phyloP scores from a whole-genome alignment of 2,329 filamentous ascomycete genomes.

The Nannizzia gypsea region DNA sequence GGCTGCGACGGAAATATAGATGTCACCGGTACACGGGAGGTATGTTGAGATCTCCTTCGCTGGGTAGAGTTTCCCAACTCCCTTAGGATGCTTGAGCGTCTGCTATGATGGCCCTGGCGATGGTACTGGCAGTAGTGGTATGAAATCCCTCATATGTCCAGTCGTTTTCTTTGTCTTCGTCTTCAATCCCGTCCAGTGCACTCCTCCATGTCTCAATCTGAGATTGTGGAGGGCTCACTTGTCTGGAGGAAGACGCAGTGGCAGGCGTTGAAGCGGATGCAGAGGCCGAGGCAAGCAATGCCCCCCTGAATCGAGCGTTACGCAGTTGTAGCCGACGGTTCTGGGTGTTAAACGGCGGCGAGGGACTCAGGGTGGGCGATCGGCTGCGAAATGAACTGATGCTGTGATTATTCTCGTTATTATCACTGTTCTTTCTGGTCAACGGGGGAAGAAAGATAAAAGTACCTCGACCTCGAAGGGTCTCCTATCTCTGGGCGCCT shows the following conservation, averaged over 20 bases:
- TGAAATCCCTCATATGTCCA: neutral
- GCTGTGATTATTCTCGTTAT: too few species aligned
- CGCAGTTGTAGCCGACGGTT: slow-evolving; percentile 21
- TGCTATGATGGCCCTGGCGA: slow-evolving; percentile 5
- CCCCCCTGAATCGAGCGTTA: slow-evolving; percentile 21
- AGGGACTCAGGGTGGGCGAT: slow-evolving; percentile 7
- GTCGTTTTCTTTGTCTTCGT: slow-evolving; percentile 14
- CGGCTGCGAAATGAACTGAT: neutral
- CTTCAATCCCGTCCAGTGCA: slow-evolving; percentile 13
- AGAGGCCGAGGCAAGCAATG: slow-evolving; percentile 13
- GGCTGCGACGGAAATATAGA: slow-evolving; percentile 15
- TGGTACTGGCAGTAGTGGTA: neutral
- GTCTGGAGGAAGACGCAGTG: slow-evolving; percentile 5
- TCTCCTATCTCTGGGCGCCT: neutral
- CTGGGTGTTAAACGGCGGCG: slow-evolving; percentile 14
- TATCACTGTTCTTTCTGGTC: neutral
- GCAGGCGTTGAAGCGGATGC: slow-evolving; percentile 6
- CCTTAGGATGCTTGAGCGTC: slow-evolving; percentile 20
- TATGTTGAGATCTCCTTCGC: slow-evolving; percentile 13
- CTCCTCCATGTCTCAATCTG: slow-evolving; percentile 17
- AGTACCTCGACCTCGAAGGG: neutral
- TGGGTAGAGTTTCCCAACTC: slow-evolving; percentile 23
- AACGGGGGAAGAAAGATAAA: neutral
- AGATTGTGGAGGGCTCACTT: slow-evolving; percentile 12
- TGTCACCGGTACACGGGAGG: slow-evolving; percentile 14